Conservation (phyloP, 192 early-diverging fungal genomes). For the Coemansia sp. region DNA sequence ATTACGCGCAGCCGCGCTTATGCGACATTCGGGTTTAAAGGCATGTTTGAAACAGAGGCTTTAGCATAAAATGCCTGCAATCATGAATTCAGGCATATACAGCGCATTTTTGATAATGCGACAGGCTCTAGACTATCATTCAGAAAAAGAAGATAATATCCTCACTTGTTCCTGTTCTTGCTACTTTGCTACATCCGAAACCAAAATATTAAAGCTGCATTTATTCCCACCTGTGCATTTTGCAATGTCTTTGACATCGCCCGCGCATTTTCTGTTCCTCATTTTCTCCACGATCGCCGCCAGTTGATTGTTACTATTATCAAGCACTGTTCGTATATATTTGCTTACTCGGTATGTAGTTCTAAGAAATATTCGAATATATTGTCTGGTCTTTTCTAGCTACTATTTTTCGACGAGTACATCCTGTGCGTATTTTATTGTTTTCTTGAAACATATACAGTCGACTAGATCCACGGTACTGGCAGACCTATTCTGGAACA, state of each 20-base stretch:
- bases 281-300: constrained; percentile 7
- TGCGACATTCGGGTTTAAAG: not conserved
- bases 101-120: not conserved
- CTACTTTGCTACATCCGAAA: not conserved
- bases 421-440: not conserved
- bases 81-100: not conserved
- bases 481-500: not conserved
- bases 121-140: not conserved
- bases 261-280: constrained; percentile 5
- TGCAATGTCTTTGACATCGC: constrained; percentile 6
- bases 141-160: not conserved
- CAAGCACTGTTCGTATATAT: not conserved
- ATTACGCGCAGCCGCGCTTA: not conserved
- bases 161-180: not conserved
- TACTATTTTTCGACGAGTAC: not conserved
- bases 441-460: not conserved
- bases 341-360: not conserved
- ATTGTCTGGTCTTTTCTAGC: not conserved
- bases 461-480: not conserved
- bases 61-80: not conserved
- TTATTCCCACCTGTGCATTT: constrained; percentile 12
- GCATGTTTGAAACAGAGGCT: not conserved
- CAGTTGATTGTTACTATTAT: not conserved
- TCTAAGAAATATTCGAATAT: not conserved
- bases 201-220: not conserved